Evolutionary conservation across 2,329 filamentous ascomycete genomes (phyloP), one percentile per base, ranked within the genome.

Genomic region (Fusarium anguioides): DNA sequence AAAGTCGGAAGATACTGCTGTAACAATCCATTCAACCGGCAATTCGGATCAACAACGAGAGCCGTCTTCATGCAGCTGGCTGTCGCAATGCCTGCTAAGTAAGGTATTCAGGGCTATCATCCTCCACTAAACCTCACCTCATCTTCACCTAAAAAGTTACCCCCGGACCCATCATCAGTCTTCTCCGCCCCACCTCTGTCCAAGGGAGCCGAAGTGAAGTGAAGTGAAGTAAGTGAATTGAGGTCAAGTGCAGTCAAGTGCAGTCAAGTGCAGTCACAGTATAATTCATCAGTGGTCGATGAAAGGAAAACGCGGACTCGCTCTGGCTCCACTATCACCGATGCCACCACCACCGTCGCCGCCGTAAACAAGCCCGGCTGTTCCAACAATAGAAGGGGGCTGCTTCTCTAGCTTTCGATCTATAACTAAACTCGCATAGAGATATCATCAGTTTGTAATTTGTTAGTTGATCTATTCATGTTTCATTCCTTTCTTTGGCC

Each of bases 381-480:
- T 64, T 64, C 64, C 64, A 68, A 68, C 64, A 68, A 68, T 67
- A 67, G 64, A 60, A 58, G 33, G 45, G 55, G 64, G 64, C 48
- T 68, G 53, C 64, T 60, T 68, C 64, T 60, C 44, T 65, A 62
- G 49, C 42, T 45, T 41, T 27, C 45, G 39, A 41, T 64, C 58
- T 64, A 58, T 63, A 63, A 64, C 59, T 40, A 50, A 48, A 35
- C 44, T 31, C 41, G 41, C 40, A 44, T 39, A 18, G 36, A 40
- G 42, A 20, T 37, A 42, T 23, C 23, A 20, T 42, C 29, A 27
- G 41, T 41, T 49, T 18, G 46, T 10, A 20, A 41, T 29, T 15
- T 11, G 24, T 23, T 27, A n/a, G 14, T 27, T 41, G 21, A 58
- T 48, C 54, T 48, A 18, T 42, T 27, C 39, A 33, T 57, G 35